A percentile compares a stretch with the other conserved stretches of the same genome.
phyloP scores from a whole-genome alignment of 768 basidiomycete genomes.

The Suillus plorans region DNA sequence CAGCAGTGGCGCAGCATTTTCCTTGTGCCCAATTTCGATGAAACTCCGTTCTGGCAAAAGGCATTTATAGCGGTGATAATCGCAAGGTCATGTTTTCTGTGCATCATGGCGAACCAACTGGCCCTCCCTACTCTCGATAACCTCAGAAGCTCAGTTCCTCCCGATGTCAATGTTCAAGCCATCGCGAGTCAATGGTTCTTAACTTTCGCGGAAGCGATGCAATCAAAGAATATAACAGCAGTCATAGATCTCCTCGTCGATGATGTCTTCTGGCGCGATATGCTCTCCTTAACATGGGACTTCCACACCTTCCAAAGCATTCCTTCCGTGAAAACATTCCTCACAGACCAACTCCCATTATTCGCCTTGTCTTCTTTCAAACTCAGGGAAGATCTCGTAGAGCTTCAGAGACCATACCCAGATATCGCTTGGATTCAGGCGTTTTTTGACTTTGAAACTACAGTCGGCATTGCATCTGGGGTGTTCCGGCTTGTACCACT shows the following conservation, averaged over 20 bases:
- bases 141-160: constrained; percentile 25
- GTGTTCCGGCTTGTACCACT: constrained; percentile 48
- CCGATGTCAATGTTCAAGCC: constrained; percentile 34
- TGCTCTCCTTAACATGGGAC: constrained; percentile 63
- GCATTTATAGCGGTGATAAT: constrained; percentile 1
- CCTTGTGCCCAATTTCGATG: not conserved
- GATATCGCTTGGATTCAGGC: constrained; percentile 46
- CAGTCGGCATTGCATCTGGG: constrained; percentile 39
- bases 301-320: constrained; percentile 55
- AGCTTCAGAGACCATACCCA: constrained; percentile 28
- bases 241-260: constrained; percentile 35
- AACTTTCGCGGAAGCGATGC: constrained; percentile 35
- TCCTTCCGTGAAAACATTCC: constrained; percentile 40
- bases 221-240: constrained; percentile 33
- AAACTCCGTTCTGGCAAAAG: not conserved
- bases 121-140: constrained; percentile 24
- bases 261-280: constrained; percentile 55
- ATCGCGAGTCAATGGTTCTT: constrained; percentile 43
- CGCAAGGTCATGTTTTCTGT: not conserved
- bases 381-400: constrained; percentile 20
- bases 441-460: constrained; percentile 44
- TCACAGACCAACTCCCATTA: constrained; percentile 42
- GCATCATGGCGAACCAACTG: not conserved
- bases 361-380: constrained; percentile 23
- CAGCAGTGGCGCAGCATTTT: too few species aligned